phyloP scores from a whole-genome alignment of 805 yeast genomes.

The Sungouiella blattae region DNA sequence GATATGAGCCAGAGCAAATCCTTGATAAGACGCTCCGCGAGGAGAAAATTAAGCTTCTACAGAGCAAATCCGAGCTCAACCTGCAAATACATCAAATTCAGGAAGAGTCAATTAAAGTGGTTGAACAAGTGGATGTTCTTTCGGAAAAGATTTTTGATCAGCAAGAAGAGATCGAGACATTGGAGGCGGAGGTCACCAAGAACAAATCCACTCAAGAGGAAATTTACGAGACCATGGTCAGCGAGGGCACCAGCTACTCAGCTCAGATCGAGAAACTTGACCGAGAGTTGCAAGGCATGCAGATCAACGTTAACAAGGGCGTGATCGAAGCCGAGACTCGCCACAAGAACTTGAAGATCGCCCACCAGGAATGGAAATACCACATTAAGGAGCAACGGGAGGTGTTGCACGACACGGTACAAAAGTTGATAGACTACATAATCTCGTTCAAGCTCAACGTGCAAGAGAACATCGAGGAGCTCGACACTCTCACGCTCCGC shows the following conservation, averaged over 20 bases:
- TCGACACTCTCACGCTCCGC: slow-evolving; percentile 45
- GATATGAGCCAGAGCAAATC: slow-evolving; percentile 27
- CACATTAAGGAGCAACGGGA: slow-evolving; percentile 46
- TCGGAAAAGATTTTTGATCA: slow-evolving; percentile 55
- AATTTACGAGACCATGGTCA: slow-evolving; percentile 49
- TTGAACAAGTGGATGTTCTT: slow-evolving; percentile 56
- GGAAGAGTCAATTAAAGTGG: slow-evolving; percentile 55
- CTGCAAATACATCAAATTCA: slow-evolving; percentile 46
- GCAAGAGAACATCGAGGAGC: slow-evolving; percentile 60
- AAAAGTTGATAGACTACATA: slow-evolving; percentile 55
- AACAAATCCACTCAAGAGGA: slow-evolving; percentile 54
- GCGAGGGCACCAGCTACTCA: slow-evolving; percentile 50
- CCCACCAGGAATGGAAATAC: slow-evolving; percentile 47
- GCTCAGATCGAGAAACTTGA: slow-evolving; percentile 67
- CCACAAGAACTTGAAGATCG: slow-evolving; percentile 50
- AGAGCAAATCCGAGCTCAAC: slow-evolving; percentile 33
- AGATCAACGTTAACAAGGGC: slow-evolving; percentile 47
- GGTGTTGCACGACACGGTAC: slow-evolving; percentile 50
- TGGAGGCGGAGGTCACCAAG: slow-evolving; percentile 54
- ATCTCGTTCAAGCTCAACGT: slow-evolving; percentile 64
- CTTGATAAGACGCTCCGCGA: slow-evolving; percentile 44
- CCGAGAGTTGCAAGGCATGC: slow-evolving; percentile 49
- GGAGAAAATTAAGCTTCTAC: slow-evolving; percentile 40
- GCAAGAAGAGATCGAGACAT: slow-evolving; percentile 51
- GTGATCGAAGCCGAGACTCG: slow-evolving; percentile 43